phyloP scores from a whole-genome alignment of 2,329 filamentous ascomycete species.

The Acrodontium crateriforme region DNA sequence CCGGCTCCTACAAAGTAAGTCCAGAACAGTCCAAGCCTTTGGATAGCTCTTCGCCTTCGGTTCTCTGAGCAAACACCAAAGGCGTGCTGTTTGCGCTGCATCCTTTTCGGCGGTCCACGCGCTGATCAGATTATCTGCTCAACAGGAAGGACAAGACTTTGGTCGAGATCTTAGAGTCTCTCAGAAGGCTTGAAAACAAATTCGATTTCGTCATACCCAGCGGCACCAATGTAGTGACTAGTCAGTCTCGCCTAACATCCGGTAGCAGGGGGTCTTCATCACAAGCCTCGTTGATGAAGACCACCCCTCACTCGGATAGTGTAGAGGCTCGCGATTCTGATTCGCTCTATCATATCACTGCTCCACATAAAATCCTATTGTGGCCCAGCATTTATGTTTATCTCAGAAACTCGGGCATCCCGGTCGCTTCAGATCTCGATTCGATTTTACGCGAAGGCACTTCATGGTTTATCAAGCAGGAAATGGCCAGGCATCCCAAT shows the following conservation, averaged over 20 bases:
- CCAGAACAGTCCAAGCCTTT: no score
- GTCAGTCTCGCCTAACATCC: no score
- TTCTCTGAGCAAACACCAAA: not conserved
- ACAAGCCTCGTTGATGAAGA: not conserved
- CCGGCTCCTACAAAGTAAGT: conserved; percentile 50
- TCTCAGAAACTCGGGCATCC: conserved; percentile 21
- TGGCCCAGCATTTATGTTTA: conserved; percentile 30
- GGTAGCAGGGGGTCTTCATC: not conserved
- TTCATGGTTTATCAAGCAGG: conserved; percentile 25
- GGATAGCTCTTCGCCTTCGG: not conserved
- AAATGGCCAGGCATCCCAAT: conserved; percentile 19
- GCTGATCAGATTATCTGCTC: not conserved
- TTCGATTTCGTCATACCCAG: conserved; percentile 29
- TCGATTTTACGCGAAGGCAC: conserved; percentile 25
- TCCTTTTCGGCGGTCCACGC: not conserved
- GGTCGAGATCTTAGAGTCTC: conserved; percentile 44
- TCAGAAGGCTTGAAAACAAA: conserved; percentile 42
- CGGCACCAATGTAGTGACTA: not conserved
- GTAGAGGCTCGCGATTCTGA: no score
- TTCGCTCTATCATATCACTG: conserved; percentile 23
- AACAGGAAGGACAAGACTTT: conserved; percentile 49
- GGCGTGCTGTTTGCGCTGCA: not conserved
- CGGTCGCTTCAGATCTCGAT: conserved; percentile 21
- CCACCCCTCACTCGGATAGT: conserved; percentile 2
- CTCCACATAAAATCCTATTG: conserved; percentile 39